Base-by-base conservation (phyloP, 2,329 filamentous ascomycete genomes). In the Monosporascus sp. region DNA sequence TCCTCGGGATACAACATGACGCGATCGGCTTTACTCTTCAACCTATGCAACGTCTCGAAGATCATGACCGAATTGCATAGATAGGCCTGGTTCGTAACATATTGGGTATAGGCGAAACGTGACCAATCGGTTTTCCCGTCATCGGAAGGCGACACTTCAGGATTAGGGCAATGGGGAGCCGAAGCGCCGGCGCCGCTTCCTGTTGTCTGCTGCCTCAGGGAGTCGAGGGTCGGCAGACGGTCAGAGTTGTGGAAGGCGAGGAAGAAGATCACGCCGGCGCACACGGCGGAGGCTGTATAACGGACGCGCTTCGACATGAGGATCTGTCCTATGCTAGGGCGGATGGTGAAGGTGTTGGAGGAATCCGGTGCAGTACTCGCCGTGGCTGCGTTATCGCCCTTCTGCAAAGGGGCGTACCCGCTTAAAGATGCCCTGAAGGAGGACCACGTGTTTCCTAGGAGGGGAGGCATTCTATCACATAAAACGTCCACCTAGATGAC, bases 11-110 rank as follows among this genome's bases (percentile, higher is more conserved):
- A 78, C 67, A 80, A 68, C 58, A 80, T 66, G 2, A 78, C 63
- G 2, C 74, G 68, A 15, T 75, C 72, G 3, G 75, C 72, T 41
- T 68, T 72, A 54, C 73, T 78, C 6, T 66, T 63, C 0, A 78
- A 57, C 1, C 69, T 65, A 18, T 71, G 61, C 6, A 80, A 52
- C 1, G 67, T 69, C 54, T 77, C 75, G 50, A 79, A 77, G 2
- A 78, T 65, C 75, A 80, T 77, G 45, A 79, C 65, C 0, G 76
- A 74, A 60, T 78, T 79, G 58, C 77, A 80, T 2, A 80, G 65
- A 52, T 78, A 76, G 0, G 70, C 70, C 37, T 67, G 65, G n/a
- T 72, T 66, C 1, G 77, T 80, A 37, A 72, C 76, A 63, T 80
- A 80, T 58, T 77, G 75, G 1, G 72, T 70, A 54, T 80, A 79